Percentiles rank a stretch among this genome's conserved stretches.
phyloP scores from a whole-genome alignment of 495 filamentous ascomycete species.

The Penicillium bovifimosum region DNA sequence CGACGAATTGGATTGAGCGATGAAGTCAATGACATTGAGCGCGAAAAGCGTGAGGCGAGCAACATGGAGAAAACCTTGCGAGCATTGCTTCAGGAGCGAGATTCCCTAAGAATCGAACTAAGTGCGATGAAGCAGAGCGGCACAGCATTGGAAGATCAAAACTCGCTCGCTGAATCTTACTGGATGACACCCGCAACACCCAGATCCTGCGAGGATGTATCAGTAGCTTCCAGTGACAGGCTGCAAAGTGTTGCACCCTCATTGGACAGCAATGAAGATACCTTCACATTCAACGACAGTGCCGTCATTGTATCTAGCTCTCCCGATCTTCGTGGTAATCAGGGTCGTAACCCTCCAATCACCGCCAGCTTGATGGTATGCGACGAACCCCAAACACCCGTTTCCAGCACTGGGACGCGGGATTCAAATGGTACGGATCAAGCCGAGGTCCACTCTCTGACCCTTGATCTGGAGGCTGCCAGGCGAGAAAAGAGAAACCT shows the following conservation, averaged over 20 bases:
- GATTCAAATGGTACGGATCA: constrained; percentile 9
- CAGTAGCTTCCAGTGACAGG: constrained; percentile 7
- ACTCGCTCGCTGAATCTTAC: constrained; percentile 18
- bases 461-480: constrained; percentile 32
- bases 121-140: constrained; percentile 36
- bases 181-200: constrained; percentile 20
- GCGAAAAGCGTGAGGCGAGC: constrained; percentile 46
- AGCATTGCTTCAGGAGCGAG: constrained; percentile 29
- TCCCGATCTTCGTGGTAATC: constrained; percentile 25
- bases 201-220: constrained; percentile 16
- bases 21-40: constrained; percentile 62
- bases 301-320: constrained; percentile 33
- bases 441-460: constrained; percentile 22
- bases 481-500: constrained; percentile 35
- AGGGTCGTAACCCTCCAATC: constrained; percentile 2
- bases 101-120: constrained; percentile 48
- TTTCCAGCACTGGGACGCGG: constrained; percentile 15
- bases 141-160: constrained; percentile 19
- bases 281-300: constrained; percentile 31
- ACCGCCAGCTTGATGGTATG: constrained; percentile 19
- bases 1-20: constrained; percentile 67
- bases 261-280: constrained; percentile 20
- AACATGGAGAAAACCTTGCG: constrained; percentile 49
- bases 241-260: neutral
- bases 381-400: constrained; percentile 6